Percentiles rank a stretch among this genome's conserved stretches.
phyloP scores from a whole-genome alignment of 2,329 filamentous ascomycete genomes.

The Curvularia spicifera region DNA sequence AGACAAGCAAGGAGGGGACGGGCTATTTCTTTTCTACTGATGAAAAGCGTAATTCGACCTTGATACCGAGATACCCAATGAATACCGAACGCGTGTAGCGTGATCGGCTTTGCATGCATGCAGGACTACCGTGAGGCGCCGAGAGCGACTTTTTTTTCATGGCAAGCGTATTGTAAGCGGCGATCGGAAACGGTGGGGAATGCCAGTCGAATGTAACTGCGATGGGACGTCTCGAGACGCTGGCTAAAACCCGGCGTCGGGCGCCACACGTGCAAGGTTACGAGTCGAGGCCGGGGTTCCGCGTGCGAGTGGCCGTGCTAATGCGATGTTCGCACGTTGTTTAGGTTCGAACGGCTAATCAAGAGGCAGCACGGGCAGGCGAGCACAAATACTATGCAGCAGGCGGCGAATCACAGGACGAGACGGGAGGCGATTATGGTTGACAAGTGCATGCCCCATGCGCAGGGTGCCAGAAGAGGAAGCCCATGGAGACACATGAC shows the following conservation, averaged over 20 bases:
- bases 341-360: slow-evolving; percentile 22
- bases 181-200: neutral
- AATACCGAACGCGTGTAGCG: neutral
- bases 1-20: slow-evolving; percentile 35
- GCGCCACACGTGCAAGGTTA: slow-evolving; percentile 13
- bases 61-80: slow-evolving; percentile 19
- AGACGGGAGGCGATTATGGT: slow-evolving; percentile 1
- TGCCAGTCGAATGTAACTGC: neutral
- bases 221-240: slow-evolving; percentile 8
- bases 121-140: neutral
- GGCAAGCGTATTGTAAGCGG: neutral
- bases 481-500: neutral
- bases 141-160: neutral
- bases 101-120: neutral
- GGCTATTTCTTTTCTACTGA: slow-evolving; percentile 45
- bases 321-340: slow-evolving; percentile 11
- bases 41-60: neutral
- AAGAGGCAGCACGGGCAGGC: slow-evolving; percentile 18
- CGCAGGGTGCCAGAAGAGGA: neutral
- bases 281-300: slow-evolving; percentile 3
- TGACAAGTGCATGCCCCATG: slow-evolving; percentile 5
- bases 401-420: slow-evolving; percentile 25
- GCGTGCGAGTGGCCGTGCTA: slow-evolving; percentile 9
- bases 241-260: slow-evolving; percentile 15
- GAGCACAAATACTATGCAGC: slow-evolving; percentile 23